These are phyloP conservation scores for Arthrinium phaeospermum DNA, from an alignment of 2,329 filamentous ascomycete genomes.

Conservation along the genomic window DNA sequence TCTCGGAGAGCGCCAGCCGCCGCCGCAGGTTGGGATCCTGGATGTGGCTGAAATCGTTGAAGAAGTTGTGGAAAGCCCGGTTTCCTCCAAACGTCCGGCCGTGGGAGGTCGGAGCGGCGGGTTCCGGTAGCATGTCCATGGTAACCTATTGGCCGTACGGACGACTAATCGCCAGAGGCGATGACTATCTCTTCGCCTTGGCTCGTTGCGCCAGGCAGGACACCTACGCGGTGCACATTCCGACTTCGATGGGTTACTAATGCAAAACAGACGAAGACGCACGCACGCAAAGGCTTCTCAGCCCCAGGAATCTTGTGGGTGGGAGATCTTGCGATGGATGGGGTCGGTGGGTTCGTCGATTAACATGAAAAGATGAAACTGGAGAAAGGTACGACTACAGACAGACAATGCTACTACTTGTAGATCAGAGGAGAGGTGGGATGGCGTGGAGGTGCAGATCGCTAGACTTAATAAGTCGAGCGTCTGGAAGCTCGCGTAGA, in stretches of 20 bases:
- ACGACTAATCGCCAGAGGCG: neutral
- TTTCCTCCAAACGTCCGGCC: constrained; percentile 65
- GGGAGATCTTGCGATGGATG: neutral
- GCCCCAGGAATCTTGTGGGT: neutral
- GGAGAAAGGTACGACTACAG: neutral
- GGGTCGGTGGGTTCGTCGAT: neutral
- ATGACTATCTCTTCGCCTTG: neutral
- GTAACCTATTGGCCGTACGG: neutral
- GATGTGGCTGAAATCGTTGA: constrained; percentile 70
- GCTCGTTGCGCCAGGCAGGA: constrained; percentile 11
- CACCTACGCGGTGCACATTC: neutral
- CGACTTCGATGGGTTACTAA: neutral
- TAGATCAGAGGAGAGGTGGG: neutral
- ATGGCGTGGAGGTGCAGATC: neutral
- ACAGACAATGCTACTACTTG: neutral
- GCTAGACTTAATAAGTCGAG: neutral
- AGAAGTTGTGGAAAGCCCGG: constrained; percentile 75
- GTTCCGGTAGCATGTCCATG: constrained; percentile 49
- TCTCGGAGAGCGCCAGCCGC: constrained; percentile 76
- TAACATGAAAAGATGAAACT: neutral
- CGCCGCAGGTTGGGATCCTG: constrained; percentile 78
- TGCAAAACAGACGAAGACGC: neutral
- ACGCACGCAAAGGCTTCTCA: neutral
- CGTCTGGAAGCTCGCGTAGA: neutral
- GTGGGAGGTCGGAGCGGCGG: constrained; percentile 41